phyloP scores from a whole-genome alignment of 257 asterid species.

The Nicotiana obtusifolia region DNA sequence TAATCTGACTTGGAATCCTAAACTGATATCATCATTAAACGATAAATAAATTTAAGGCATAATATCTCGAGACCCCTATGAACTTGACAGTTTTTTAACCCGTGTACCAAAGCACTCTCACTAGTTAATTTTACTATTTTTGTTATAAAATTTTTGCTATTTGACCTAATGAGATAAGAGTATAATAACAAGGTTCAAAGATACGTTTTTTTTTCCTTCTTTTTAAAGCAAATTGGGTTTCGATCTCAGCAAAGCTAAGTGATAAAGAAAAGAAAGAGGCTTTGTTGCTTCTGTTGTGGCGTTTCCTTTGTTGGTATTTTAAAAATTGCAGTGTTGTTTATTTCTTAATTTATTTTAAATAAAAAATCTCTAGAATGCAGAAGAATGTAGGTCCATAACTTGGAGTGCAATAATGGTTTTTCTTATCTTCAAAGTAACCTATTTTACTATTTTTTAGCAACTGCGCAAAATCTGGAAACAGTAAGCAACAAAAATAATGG shows the following conservation, averaged over 20 bases:
- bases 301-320: background rate
- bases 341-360: background rate
- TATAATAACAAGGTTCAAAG: background rate
- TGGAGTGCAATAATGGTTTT: background rate
- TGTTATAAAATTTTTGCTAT: background rate
- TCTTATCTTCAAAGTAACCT: background rate
- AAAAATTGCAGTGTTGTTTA: background rate
- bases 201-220: background rate
- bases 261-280: background rate
- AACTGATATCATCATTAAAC: too few relatives aligned
- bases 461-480: background rate
- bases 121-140: background rate
- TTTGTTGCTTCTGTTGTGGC: background rate
- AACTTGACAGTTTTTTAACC: background rate
- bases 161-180: background rate
- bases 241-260: background rate
- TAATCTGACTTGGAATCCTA: too few relatives aligned
- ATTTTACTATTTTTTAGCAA: background rate
- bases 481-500: too few relatives aligned
- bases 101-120: background rate
- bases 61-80: too few relatives aligned
- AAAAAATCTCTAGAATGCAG: background rate
- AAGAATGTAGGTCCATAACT: background rate
- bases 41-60: too few relatives aligned
- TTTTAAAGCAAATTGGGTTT: background rate